Percentiles rank a stretch among this genome's conserved stretches.
phyloP scores from a whole-genome alignment of 1,284 basidiomycete species.

The Earliella scabrosa region DNA sequence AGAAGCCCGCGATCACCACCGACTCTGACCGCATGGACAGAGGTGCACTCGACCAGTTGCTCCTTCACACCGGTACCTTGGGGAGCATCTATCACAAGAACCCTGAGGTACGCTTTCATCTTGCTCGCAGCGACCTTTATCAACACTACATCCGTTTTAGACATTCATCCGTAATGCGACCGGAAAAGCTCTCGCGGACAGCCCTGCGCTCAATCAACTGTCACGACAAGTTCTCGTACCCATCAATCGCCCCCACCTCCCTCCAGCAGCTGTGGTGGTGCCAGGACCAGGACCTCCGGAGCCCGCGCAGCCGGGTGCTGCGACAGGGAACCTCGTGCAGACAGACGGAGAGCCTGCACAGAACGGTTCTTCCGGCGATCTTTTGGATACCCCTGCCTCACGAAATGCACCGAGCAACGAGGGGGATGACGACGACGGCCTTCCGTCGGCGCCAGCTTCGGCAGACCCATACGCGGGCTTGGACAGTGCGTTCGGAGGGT shows the following conservation, averaged over 20 bases:
- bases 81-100: constrained; percentile 91
- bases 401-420: constrained; percentile 39
- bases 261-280: constrained; percentile 51
- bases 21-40: constrained; percentile 98
- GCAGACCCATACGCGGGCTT: constrained; percentile 78
- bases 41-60: constrained; percentile 88
- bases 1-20: constrained; percentile 97
- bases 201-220: constrained; percentile 76
- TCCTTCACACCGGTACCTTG: constrained; percentile 82
- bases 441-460: constrained; percentile 25
- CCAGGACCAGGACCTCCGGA: constrained; percentile 73
- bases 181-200: constrained; percentile 75
- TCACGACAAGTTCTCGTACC: constrained; percentile 76
- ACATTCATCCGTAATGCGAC: constrained; percentile 84
- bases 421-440: constrained; percentile 33
- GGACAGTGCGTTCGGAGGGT: constrained; percentile 71
- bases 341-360: constrained; percentile 8
- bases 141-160: too few relatives aligned
- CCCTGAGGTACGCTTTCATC: constrained; percentile 73
- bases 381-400: constrained; percentile 19
- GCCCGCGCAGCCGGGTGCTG: constrained; percentile 26
- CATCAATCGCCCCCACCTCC: constrained; percentile 55
- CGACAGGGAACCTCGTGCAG: constrained; percentile 13
- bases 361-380: constrained; percentile 17
- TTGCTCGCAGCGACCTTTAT: too few relatives aligned